Evolutionary conservation across 225 moss, liverwort and hornwort species (phyloP).

Genomic region (Neckera pumila): DNA sequence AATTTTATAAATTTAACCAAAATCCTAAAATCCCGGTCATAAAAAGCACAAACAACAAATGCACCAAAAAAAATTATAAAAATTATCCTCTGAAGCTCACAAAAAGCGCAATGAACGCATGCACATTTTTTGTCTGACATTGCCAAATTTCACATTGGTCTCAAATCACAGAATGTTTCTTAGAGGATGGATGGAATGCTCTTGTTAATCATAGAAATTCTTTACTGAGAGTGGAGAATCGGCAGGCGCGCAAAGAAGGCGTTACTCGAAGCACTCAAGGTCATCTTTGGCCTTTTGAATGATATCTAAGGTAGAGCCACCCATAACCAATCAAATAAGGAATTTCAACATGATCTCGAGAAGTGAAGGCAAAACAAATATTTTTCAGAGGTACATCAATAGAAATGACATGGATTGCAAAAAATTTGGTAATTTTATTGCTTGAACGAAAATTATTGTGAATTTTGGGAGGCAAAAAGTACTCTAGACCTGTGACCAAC

Average conservation of each 20-base stretch:
- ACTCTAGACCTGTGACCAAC: too few species aligned
- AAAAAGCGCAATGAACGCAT: not conserved
- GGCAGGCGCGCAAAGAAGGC: conserved; percentile 2
- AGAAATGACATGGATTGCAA: too few species aligned
- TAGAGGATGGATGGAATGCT: not conserved
- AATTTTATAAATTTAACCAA: not conserved
- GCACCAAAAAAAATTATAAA: not conserved
- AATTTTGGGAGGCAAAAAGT: too few species aligned
- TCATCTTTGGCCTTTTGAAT: too few species aligned
- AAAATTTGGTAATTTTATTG: too few species aligned
- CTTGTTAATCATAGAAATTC: not conserved
- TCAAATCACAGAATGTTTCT: not conserved
- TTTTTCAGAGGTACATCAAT: too few species aligned
- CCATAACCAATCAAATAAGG: too few species aligned
- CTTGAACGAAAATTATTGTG: too few species aligned
- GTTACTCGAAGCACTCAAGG: too few species aligned
- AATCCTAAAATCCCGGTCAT: not conserved
- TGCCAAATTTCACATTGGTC: not conserved
- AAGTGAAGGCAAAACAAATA: too few species aligned
- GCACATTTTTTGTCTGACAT: not conserved
- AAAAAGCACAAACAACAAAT: not conserved
- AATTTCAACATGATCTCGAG: too few species aligned
- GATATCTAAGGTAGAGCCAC: too few species aligned
- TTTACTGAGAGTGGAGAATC: conserved; percentile 11
- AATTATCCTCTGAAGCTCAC: not conserved